Evolutionary conservation across 2,329 filamentous ascomycete species (phyloP).

Genomic region (Lachnellula arida): DNA sequence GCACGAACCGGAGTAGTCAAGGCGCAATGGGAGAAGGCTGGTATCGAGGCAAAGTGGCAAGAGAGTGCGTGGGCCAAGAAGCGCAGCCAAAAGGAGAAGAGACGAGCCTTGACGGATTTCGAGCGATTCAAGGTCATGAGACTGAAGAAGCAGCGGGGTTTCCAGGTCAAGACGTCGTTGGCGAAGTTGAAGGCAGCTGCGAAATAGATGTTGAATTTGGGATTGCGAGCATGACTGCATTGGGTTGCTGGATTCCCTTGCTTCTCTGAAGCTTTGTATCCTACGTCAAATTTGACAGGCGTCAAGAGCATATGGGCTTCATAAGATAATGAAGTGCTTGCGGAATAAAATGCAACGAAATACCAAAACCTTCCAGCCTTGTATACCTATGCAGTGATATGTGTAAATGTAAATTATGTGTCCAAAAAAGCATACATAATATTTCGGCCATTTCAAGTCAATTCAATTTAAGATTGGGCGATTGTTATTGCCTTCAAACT

Average conservation of each 20-base stretch:
- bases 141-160: constrained; percentile 98
- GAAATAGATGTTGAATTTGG: constrained; percentile 44
- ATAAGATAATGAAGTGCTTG: constrained; percentile 33
- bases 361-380: constrained; percentile 7
- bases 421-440: not conserved
- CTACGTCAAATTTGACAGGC: constrained; percentile 59
- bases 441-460: too few species aligned
- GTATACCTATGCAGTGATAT: not conserved
- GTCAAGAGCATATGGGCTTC: constrained; percentile 61
- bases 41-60: constrained; percentile 91
- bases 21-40: constrained; percentile 84
- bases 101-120: constrained; percentile 92
- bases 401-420: constrained; percentile 1
- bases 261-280: constrained; percentile 59
- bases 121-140: constrained; percentile 99
- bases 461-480: too few species aligned
- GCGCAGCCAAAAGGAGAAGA: constrained; percentile 77
- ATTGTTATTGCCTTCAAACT: not conserved
- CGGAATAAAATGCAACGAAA: constrained; percentile 20
- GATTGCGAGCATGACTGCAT: constrained; percentile 45
- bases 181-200: constrained; percentile 85
- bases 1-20: constrained; percentile 78
- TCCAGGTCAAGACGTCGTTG: constrained; percentile 94
- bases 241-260: constrained; percentile 56
- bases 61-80: constrained; percentile 93